Evolutionary conservation across 2,329 filamentous ascomycete genomes (phyloP).

Genomic region (Tolypocladium paradoxum): DNA sequence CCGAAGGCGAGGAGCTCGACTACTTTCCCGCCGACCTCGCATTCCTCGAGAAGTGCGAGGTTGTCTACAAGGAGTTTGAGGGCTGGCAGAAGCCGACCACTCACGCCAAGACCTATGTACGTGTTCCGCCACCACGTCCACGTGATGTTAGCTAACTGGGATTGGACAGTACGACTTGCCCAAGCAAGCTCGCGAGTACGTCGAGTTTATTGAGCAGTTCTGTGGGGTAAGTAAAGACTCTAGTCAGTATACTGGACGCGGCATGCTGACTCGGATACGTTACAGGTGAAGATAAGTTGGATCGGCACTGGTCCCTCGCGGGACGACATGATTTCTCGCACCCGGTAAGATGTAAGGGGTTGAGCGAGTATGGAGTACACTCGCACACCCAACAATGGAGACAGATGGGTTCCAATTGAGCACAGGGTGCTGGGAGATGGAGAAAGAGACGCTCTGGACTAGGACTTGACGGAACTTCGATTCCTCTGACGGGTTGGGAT

Average conservation of each 20-base stretch:
- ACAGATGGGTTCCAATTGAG: neutral
- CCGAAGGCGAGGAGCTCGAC: slow-evolving; percentile 10
- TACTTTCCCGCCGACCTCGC: slow-evolving; percentile 5
- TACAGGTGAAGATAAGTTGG: slow-evolving; percentile 35
- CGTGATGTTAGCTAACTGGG: neutral
- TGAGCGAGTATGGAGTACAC: neutral
- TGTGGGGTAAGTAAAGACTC: slow-evolving; percentile 38
- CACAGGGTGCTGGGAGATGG: neutral
- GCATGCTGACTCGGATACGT: slow-evolving; percentile 4
- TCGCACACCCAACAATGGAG: neutral
- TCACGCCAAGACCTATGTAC: slow-evolving; percentile 4
- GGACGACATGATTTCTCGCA: slow-evolving; percentile 48
- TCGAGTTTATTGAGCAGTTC: slow-evolving; percentile 55
- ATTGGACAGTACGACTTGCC: slow-evolving; percentile 27
- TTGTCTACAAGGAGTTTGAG: slow-evolving; percentile 5
- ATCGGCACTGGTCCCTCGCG: slow-evolving; percentile 57
- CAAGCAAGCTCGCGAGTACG: slow-evolving; percentile 49
- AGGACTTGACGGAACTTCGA: neutral
- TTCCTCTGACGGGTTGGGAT: neutral
- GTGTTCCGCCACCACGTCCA: neutral
- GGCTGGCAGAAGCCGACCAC: slow-evolving; percentile 6
- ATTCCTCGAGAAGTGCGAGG: slow-evolving; percentile 3
- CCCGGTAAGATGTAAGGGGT: neutral
- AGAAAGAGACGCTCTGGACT: neutral
- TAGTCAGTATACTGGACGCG: neutral